These are phyloP conservation scores for Suillus tomentosus DNA, from an alignment of 768 basidiomycete genomes.

Conservation along the genomic window DNA sequence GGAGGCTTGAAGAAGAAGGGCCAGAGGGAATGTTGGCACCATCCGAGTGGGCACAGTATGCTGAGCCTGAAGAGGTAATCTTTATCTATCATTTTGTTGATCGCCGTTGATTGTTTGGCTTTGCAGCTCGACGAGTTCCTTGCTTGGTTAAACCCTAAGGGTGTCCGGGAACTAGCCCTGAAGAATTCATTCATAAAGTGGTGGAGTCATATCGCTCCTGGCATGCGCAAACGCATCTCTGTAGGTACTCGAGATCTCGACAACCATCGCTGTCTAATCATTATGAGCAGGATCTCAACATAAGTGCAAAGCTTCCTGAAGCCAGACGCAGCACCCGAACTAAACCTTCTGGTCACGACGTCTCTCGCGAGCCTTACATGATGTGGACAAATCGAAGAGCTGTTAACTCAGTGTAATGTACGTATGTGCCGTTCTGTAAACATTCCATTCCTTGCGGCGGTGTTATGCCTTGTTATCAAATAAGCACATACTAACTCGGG, in stretches of 20 bases:
- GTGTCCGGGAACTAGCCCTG: constrained; percentile 82
- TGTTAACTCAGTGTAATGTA: constrained; percentile 36
- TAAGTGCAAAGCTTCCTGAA: constrained; percentile 71
- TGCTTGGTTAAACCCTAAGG: constrained; percentile 91
- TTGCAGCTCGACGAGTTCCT: constrained; percentile 78
- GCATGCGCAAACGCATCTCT: constrained; percentile 72
- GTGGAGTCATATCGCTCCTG: constrained; percentile 81
- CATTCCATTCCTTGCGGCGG: background rate
- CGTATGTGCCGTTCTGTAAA: constrained; percentile 4
- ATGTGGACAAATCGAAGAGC: constrained; percentile 84
- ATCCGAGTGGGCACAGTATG: constrained; percentile 91
- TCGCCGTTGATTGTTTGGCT: constrained; percentile 16
- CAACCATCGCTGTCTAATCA: constrained; percentile 15
- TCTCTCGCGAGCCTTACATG: constrained; percentile 84
- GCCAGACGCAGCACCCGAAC: constrained; percentile 78
- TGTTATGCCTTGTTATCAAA: background rate
- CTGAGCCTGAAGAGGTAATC: constrained; percentile 80
- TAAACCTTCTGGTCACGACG: constrained; percentile 60
- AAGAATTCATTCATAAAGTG: constrained; percentile 79
- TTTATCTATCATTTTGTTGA: background rate
- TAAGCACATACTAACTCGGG: too few species aligned
- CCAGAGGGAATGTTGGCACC: constrained; percentile 68
- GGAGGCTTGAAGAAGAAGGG: constrained; percentile 80
- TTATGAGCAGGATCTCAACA: constrained; percentile 60
- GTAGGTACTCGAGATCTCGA: constrained; percentile 45